Evolutionary conservation across 2,329 filamentous ascomycete genomes (phyloP), one percentile per base, ranked within the genome.

Genomic region (Alternaria sp.): DNA sequence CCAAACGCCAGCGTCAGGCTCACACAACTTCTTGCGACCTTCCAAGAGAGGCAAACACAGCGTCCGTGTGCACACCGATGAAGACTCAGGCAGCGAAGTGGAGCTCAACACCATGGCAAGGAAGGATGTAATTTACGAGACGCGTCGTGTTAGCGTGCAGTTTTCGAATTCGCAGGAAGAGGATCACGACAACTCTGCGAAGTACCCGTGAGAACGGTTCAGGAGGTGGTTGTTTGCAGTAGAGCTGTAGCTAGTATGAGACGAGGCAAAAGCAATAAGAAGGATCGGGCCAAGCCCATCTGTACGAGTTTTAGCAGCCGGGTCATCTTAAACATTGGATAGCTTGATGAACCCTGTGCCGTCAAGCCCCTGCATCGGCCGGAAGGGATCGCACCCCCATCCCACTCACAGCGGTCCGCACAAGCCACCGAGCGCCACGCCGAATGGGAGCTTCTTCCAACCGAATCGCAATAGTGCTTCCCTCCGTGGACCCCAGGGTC

Each of bases 91-190:
- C 17, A 69, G 66, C 45, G 66, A 69, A 48, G 65, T 69, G 23
- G 66, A 69, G 56, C 58, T 69, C 26, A 69, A 69, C 29, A 56
- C 50, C 14, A 31, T 69, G 17, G 23, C 36, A 13, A 63, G 65
- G 33, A 69, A 67, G 26, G 62, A 69, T 51, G 66, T 67, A 39
- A 67, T 69, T 24, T 69, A 69, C 51, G 65, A 66, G 52, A 69
- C 65, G 23, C 58, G 57, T 6, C 52, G 62, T 23, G 53, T 69
- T 29, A 69, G 65, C 24, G 65, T 69, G 28, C 62, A 69, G n/a
- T 69, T 62, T 23, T 69, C 65, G 7, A 46, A 58, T 13, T 56
- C 58, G 42, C 40, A 42, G 5, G 59, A 62, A 17, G 61, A 64
- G 14, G 51, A 58, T 11, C 45, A 34, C 39, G 29, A 44, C 13